Base-by-base conservation (phyloP, 1,284 basidiomycete species). In the Ustilago vetiveriae region DNA sequence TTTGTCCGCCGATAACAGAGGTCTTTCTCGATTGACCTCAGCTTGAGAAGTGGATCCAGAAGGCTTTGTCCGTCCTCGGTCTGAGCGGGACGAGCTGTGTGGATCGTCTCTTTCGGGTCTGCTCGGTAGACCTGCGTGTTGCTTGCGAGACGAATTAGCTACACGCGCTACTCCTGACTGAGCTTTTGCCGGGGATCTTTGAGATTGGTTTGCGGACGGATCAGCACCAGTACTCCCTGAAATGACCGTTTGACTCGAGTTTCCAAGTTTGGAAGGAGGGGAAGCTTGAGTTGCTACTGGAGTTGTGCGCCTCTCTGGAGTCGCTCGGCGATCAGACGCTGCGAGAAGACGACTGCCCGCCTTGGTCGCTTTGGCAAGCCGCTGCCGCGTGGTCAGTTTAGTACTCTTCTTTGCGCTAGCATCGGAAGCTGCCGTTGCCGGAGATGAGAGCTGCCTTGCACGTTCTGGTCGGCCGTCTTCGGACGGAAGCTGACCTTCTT, bases 311-410 rank as follows among this genome's bases (percentile, higher is more conserved):
- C 49, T 41, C 24, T 58, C 63, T 0, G 56, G 55, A 6, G 63
- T 52, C 0, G 55, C 46, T 10, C 29, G 38, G 9, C 60, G 60
- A 11, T 70, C 60, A 3, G 67, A 47, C 4, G 47, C 57, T 16
- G 48, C 36, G 3, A 72, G 52, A 7, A 63, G 51, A 11, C 62
- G 50, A 33, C 59, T 64, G 8, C 63, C 64, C 3, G 53, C 69
- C 39, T 72, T 72, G 14, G 69, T 66, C 1, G 69, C 69, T 38
- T 72, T 72, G 16, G 69, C 64, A 0, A 72, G 46, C 24, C 69
- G 58, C 37, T 67, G 64, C 6, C 69, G 54, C 3, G 69, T 72
- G 7, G 69, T 67, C 17, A 72, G 53, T 46, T 71, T 72, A 4
- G 41, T 21, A 5, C 39, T 35, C 44, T 63, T 64, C 48, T 62